A percentile compares a stretch with the other conserved stretches of the same genome.
These are phyloP conservation scores for Ascochyta clinopodiicola DNA, from an alignment of 2,329 filamentous ascomycete genomes.

Conservation along the genomic window DNA sequence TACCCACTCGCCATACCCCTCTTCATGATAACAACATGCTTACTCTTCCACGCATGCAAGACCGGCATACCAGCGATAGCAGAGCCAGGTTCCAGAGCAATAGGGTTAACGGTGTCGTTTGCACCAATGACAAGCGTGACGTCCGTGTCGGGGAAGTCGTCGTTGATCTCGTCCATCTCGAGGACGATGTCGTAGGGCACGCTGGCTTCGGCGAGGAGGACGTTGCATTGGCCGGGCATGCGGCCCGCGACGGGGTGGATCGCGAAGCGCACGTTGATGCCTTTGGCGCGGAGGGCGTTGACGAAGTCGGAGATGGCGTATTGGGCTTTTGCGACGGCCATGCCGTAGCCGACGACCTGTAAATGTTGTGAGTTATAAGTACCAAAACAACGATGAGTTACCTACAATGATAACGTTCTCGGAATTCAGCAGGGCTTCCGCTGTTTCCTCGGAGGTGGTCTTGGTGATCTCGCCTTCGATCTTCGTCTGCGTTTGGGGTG, in stretches of 20 bases:
- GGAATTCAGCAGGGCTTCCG: constrained; percentile 75
- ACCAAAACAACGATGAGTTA: background rate
- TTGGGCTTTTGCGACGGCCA: constrained; percentile 93
- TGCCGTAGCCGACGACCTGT: constrained; percentile 81
- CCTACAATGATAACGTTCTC: constrained; percentile 81
- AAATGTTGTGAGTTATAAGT: constrained; percentile 1
- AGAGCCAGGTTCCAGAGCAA: constrained; percentile 81
- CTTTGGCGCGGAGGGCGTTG: constrained; percentile 72
- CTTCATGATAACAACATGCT: constrained; percentile 94
- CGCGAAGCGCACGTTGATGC: constrained; percentile 83
- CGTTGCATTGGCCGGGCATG: constrained; percentile 94
- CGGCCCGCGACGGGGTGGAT: constrained; percentile 90
- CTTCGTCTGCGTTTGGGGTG: constrained; percentile 70
- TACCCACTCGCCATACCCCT: constrained; percentile 87
- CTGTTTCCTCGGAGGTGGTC: constrained; percentile 80
- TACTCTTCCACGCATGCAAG: constrained; percentile 91
- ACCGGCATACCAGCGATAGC: constrained; percentile 93
- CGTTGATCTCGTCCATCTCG: constrained; percentile 97
- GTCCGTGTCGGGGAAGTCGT: constrained; percentile 86
- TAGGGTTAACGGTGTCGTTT: constrained; percentile 92
- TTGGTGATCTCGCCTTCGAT: constrained; percentile 81
- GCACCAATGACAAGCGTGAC: constrained; percentile 88
- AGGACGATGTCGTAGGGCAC: constrained; percentile 92
- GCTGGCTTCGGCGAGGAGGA: constrained; percentile 83
- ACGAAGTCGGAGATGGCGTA: constrained; percentile 89